Base-by-base conservation (phyloP, 352 stramenopile genomes). In the Phytophthora constricta region DNA sequence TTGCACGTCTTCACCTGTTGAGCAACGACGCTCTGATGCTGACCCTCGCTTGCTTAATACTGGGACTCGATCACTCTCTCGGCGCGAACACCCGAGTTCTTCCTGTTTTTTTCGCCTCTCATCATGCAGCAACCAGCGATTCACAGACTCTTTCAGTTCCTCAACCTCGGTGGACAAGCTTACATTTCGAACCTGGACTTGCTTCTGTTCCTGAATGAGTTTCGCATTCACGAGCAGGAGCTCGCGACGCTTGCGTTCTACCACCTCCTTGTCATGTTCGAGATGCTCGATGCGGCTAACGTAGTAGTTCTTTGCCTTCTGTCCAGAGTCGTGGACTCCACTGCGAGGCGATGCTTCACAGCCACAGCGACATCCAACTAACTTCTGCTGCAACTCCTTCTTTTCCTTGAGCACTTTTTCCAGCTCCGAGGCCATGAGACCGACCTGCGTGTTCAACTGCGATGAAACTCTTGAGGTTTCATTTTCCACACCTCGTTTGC, bases 151-250 rank as follows among this genome's bases (percentile, higher is more conserved):
- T 34, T 85, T 74, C 4, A 90, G 33, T 1, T 74, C 42, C 20
- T 74, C 62, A 4, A 89, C 45, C 27, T 88, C 65, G 25, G 54
- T 54, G 4, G 25, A 27, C 10, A 83, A 33, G 9, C 41, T 41
- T 0, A 37, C 56, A 22, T 78, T 83, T 59, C 72, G 76, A 19
- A 81, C 60, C 20, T 86, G 78, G 4, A 86, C 56, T 39, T 88
- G 79, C 42, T 85, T 83, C 13, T 89, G 84, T 11, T 88, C 79
- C 51, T 89, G 84, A 14, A 88, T 76, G 23, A 90, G 70, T 46
- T 89, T 89, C 5, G 84, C 76, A 26, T 92, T 92, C 16, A 86
- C 72, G 9, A 92, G 58, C 25, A 92, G 63, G 5, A 92, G 58
- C 33, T 89, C 84, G n/a, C 84, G 70, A 10, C 81, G 79, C 45